These are phyloP conservation scores for Vaccinium macrocarpon DNA, from an alignment of 148 eudicot species.

Conservation along the genomic window DNA sequence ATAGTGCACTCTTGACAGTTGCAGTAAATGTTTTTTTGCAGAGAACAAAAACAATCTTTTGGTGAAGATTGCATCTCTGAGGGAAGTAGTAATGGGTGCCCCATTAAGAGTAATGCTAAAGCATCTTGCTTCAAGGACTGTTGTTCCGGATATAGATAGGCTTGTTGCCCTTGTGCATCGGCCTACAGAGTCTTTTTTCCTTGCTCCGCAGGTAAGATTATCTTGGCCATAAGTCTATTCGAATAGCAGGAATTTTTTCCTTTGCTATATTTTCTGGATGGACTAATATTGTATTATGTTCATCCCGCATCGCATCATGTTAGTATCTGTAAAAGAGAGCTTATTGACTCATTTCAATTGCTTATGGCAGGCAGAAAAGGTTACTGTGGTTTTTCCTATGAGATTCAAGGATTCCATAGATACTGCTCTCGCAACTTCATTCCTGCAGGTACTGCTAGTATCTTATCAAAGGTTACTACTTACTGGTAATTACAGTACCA, in stretches of 20 bases:
- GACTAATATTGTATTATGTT: not conserved
- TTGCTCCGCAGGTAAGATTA: constrained; percentile 64
- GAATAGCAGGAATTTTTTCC: not conserved
- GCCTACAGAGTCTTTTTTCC: constrained; percentile 88
- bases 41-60: constrained; percentile 56
- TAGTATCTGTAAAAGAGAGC: not conserved
- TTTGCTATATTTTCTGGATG: not conserved
- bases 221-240: not conserved
- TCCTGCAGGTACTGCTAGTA: constrained; percentile 68
- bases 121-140: constrained; percentile 70
- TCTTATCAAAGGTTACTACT: not conserved
- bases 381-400: constrained; percentile 87
- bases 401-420: constrained; percentile 89
- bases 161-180: constrained; percentile 88
- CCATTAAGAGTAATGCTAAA: constrained; percentile 76
- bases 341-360: constrained; percentile 14
- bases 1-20: constrained; percentile 22
- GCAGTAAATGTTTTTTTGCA: constrained; percentile 29
- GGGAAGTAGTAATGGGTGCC: constrained; percentile 94
- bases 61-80: constrained; percentile 80
- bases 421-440: constrained; percentile 76
- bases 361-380: constrained; percentile 69
- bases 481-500: not conserved
- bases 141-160: constrained; percentile 46
- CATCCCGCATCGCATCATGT: not conserved